Evolutionary conservation across 1,284 basidiomycete species (phyloP).

Genomic region (Pulchroboletus neoregius): DNA sequence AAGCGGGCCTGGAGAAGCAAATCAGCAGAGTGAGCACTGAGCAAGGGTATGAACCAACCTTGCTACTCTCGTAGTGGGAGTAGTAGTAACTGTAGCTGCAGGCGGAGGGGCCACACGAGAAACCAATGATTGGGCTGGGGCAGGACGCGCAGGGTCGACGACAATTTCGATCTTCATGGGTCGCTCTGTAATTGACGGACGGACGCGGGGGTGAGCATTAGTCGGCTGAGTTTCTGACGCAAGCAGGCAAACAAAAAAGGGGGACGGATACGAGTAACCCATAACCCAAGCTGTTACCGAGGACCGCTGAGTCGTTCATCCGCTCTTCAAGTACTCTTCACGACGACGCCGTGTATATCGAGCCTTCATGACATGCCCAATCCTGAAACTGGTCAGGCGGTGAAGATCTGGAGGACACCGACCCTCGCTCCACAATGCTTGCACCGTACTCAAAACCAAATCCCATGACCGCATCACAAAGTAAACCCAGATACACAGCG

Average conservation of each 20-base stretch:
- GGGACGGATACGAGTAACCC: slow-evolving; percentile 34
- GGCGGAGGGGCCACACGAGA: slow-evolving; percentile 66
- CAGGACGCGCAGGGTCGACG: slow-evolving; percentile 79
- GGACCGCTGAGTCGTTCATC: slow-evolving; percentile 35
- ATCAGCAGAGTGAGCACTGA: slow-evolving; percentile 10
- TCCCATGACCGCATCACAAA: slow-evolving; percentile 34
- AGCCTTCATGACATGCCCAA: slow-evolving; percentile 31
- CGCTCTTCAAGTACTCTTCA: slow-evolving; percentile 38
- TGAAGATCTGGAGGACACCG: slow-evolving; percentile 30
- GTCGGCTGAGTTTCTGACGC: slow-evolving; percentile 56
- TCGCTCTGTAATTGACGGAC: slow-evolving; percentile 64
- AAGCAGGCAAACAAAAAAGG: slow-evolving; percentile 44
- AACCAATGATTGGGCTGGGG: slow-evolving; percentile 56
- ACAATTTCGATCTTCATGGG: slow-evolving; percentile 99
- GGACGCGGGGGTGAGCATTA: slow-evolving; percentile 47
- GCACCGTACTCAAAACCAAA: slow-evolving; percentile 34
- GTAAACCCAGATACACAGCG: slow-evolving; percentile 24
- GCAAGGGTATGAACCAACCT: slow-evolving; percentile 41
- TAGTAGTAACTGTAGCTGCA: slow-evolving; percentile 24
- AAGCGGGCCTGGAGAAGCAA: slow-evolving; percentile 19
- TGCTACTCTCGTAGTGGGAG: slow-evolving; percentile 32
- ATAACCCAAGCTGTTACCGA: slow-evolving; percentile 38
- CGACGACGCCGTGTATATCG: slow-evolving; percentile 20
- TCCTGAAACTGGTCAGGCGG: slow-evolving; percentile 36
- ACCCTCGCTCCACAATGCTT: slow-evolving; percentile 32